A percentile compares a stretch with the other conserved stretches of the same genome.
phyloP scores from a whole-genome alignment of 2,329 filamentous ascomycete species.

The Leptodontidium sp. region DNA sequence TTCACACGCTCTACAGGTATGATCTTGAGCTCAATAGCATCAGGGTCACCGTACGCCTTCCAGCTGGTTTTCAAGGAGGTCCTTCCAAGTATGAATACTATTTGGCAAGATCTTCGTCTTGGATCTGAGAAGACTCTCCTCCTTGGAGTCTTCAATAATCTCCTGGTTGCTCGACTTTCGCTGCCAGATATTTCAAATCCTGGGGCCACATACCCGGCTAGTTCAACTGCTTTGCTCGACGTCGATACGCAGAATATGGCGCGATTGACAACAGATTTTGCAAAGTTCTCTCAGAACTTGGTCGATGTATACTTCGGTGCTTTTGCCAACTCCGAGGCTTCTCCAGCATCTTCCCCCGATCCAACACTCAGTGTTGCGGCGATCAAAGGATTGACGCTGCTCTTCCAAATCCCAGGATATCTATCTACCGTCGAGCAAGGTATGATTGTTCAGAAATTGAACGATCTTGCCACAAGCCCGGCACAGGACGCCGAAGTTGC shows the following conservation, averaged over 20 bases:
- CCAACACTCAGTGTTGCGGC: conserved; percentile 34
- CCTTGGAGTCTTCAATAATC: conserved; percentile 41
- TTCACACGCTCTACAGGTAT: conserved; percentile 40
- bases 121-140: conserved; percentile 39
- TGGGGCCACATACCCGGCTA: neutral
- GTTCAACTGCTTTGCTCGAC: neutral
- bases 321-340: conserved; percentile 23
- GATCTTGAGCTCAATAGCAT: conserved; percentile 39
- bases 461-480: conserved; percentile 32
- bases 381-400: conserved; percentile 39
- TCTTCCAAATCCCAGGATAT: conserved; percentile 40
- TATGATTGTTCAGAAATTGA: conserved; percentile 40
- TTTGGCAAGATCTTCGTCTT: conserved; percentile 37
- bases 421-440: conserved; percentile 38
- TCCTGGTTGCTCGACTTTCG: conserved; percentile 40
- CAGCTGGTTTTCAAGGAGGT: conserved; percentile 35
- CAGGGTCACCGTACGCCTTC: conserved; percentile 36
- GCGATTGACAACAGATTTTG: conserved; percentile 24
- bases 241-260: conserved; percentile 8
- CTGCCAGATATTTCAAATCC: conserved; percentile 15
- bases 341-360: conserved; percentile 28
- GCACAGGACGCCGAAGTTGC: conserved; percentile 33
- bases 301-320: conserved; percentile 40
- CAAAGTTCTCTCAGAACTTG: conserved; percentile 32
- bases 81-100: conserved; percentile 34